Conservation (phyloP, 768 basidiomycete species). For the Lentinula sp. region DNA sequence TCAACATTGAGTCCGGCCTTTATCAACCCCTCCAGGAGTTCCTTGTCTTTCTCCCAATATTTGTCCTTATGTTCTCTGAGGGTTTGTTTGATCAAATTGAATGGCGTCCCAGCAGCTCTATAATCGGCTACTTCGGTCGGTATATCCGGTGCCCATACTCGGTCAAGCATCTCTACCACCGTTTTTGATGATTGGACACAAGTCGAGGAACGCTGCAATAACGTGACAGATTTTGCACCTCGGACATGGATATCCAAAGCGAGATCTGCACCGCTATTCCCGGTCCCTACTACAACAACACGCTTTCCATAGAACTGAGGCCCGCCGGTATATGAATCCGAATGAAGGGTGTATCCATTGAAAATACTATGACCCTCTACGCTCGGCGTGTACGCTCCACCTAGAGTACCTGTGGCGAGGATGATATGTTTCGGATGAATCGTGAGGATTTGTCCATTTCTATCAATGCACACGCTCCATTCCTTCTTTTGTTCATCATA, state of each 20-base stretch:
- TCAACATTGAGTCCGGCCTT: constrained; percentile 31
- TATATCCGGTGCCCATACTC: constrained; percentile 13
- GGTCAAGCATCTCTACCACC: background rate
- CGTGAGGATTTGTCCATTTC: constrained; percentile 19
- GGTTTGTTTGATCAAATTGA: constrained; percentile 8
- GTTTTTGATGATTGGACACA: constrained; percentile 17
- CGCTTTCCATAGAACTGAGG: constrained; percentile 23
- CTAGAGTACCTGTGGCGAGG: constrained; percentile 30
- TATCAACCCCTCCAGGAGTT: constrained; percentile 25
- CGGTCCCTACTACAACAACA: constrained; percentile 34
- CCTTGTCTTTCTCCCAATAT: constrained; percentile 19
- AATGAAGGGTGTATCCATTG: constrained; percentile 24
- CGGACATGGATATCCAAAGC: constrained; percentile 28
- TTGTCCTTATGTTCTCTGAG: constrained; percentile 4
- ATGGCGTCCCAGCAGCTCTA: constrained; percentile 8
- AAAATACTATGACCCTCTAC: constrained; percentile 20
- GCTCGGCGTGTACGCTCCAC: constrained; percentile 24
- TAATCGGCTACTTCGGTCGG: constrained; percentile 19
- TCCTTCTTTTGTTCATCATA: constrained; percentile 24
- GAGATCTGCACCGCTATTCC: constrained; percentile 31
- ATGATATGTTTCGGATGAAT: constrained; percentile 22
- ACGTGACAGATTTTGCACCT: constrained; percentile 27
- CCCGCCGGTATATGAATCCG: constrained; percentile 19
- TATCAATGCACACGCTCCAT: constrained; percentile 29
- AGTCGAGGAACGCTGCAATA: constrained; percentile 36